These are phyloP conservation scores for Globisporangium nagaii DNA, from an alignment of 352 stramenopile genomes.

Conservation along the genomic window DNA sequence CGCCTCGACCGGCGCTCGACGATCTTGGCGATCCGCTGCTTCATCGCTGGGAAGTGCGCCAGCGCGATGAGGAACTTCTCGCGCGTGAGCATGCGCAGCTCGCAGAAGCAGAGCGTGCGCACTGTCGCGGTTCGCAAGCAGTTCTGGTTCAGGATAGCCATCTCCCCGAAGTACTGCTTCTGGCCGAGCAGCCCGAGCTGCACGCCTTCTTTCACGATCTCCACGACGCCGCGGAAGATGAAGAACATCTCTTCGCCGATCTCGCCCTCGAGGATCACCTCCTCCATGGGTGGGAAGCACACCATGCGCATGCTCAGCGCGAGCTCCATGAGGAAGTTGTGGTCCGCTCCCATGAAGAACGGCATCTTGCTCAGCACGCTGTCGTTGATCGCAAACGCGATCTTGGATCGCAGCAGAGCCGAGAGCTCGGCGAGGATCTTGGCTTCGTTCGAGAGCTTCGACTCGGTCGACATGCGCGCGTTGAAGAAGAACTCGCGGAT, in stretches of 20 bases:
- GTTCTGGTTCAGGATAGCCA: slow-evolving; percentile 64
- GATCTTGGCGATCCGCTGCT: slow-evolving; percentile 71
- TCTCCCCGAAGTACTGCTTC: slow-evolving; percentile 78
- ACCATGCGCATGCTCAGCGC: slow-evolving; percentile 77
- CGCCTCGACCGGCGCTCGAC: slow-evolving; percentile 57
- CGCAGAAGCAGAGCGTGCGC: slow-evolving; percentile 67
- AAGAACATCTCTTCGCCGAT: slow-evolving; percentile 74
- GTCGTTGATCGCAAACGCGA: slow-evolving; percentile 74
- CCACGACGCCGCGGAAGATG: slow-evolving; percentile 66
- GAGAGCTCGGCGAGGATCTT: slow-evolving; percentile 63
- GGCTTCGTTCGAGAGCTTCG: slow-evolving; percentile 54
- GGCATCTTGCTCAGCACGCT: slow-evolving; percentile 71
- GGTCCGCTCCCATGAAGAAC: slow-evolving; percentile 68
- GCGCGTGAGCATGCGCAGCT: slow-evolving; percentile 59
- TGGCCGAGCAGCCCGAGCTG: slow-evolving; percentile 57
- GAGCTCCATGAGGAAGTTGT: slow-evolving; percentile 76
- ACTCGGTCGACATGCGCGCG: slow-evolving; percentile 55
- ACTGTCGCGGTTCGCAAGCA: slow-evolving; percentile 55
- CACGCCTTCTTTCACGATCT: slow-evolving; percentile 36
- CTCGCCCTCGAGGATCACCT: slow-evolving; percentile 64
- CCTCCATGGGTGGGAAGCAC: slow-evolving; percentile 55
- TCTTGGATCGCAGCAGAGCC: slow-evolving; percentile 68
- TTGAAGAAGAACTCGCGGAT: slow-evolving; percentile 82
- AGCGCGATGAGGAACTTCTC: slow-evolving; percentile 54
- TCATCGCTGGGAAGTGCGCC: slow-evolving; percentile 44